Percentiles rank a stretch among this genome's conserved stretches.
Conservation (phyloP, 352 stramenopile genomes). For the Phytopythium chamaehyphon region DNA sequence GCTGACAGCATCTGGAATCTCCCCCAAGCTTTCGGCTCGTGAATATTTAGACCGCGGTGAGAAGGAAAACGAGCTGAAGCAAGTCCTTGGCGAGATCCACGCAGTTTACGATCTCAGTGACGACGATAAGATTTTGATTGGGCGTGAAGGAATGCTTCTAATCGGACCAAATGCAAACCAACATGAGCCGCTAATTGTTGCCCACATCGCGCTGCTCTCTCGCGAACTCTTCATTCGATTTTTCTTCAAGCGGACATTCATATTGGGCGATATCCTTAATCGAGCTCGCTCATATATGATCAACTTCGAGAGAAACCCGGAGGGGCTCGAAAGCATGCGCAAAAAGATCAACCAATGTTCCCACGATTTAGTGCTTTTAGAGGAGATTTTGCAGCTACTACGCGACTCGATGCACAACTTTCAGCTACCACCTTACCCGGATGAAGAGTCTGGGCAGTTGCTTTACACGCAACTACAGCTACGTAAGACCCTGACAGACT, state of each 20-base stretch:
- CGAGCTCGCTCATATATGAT: constrained; percentile 91
- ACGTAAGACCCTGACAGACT: constrained; percentile 63
- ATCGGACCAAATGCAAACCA: constrained; percentile 90
- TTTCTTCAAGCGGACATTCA: constrained; percentile 96
- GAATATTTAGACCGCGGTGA: constrained; percentile 96
- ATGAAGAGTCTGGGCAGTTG: constrained; percentile 80
- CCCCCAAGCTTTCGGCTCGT: constrained; percentile 91
- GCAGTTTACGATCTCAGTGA: constrained; percentile 95
- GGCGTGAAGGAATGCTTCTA: constrained; percentile 91
- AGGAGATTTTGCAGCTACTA: constrained; percentile 96
- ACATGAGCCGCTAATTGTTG: constrained; percentile 91
- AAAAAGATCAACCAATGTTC: constrained; percentile 89
- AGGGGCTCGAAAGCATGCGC: constrained; percentile 85
- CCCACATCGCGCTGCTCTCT: constrained; percentile 91
- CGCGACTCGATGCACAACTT: constrained; percentile 92
- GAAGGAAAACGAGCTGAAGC: constrained; percentile 97
- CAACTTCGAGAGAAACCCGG: constrained; percentile 89
- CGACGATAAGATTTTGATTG: constrained; percentile 95
- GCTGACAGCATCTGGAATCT: constrained; percentile 96
- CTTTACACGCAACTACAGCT: constrained; percentile 95
- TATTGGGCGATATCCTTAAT: constrained; percentile 94
- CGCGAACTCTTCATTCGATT: constrained; percentile 93
- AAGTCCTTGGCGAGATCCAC: constrained; percentile 93
- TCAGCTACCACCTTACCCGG: constrained; percentile 87
- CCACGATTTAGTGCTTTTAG: constrained; percentile 93